Evolutionary conservation across 2,329 filamentous ascomycete genomes (phyloP), one percentile per base, ranked within the genome.

Genomic region (Neopestalotiopsis clavispora): DNA sequence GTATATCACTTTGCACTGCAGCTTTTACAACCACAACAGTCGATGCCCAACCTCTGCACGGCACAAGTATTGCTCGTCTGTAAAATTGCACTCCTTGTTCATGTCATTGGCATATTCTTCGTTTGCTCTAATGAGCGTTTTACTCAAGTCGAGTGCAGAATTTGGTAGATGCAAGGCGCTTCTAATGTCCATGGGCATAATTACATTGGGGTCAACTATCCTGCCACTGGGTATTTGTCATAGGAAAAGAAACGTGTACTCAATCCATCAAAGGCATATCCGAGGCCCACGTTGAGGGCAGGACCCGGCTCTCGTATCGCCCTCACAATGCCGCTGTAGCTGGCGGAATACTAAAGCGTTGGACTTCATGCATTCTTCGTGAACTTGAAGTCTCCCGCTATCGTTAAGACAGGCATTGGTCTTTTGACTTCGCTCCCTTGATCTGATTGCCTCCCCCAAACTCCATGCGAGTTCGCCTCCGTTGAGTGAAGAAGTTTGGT

Each of bases 201-300:
- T 72, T 74, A 70, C 71, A 72, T 73, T 74, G 70, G 34, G 71
- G 62, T 40, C 70, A 70, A 71, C 66, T 69, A 70, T 72, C 28
- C 65, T 67, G 71, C 72, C 72, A 71, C 69, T 68, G 69, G 57
- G 69, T 69, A 68, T 52, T 52, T 71, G 63, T 69, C 69, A 49
- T 72, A 72, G 69, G 69, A 72, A 74, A 72, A 20, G 17, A 52
- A 52, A 52, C 45, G 71, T 60, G 49, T 69, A 68, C 68, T 65
- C 68, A 72, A 71, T 70, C 67, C 65, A 72, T 71, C 62, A 67
- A 69, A 68, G 68, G 57, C 63, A 64, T 67, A 66, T 69, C 70
- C 60, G 49, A 63, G 60, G 61, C 69, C 70, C 68, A 65, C 67
- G 70, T 68, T 68, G 67, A 70, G 69, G 32, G 66, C 66, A 68